Base-by-base conservation (phyloP, 2,329 filamentous ascomycete species). In the Ceratocystis papillata region DNA sequence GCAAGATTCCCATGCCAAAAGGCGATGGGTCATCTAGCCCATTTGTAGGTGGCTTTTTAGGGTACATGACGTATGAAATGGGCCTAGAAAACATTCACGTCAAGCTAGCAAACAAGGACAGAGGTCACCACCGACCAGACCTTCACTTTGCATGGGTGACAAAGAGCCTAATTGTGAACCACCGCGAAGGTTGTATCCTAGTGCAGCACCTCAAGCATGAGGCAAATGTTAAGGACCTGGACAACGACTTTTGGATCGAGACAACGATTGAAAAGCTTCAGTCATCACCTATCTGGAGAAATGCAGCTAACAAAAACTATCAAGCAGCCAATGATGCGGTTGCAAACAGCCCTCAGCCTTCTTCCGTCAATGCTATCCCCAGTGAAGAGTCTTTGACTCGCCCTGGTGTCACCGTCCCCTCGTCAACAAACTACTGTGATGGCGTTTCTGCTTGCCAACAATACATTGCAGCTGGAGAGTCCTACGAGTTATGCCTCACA, bases 401-500 rank as follows among this genome's bases (percentile, higher is more conserved):
- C 15, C 63, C 50, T 12, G 41, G 50, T 10, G 48, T 81, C 46
- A 70, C 70, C 12, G 74, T 76, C 0, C 81, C 81, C 0, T 73
- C 76, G 17, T 73, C 76, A 17, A 70, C 76, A 15, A 75, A 76
- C 20, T 95, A 94, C 72, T 84, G 86, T 70, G 74, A 77, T 2
- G 84, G 87, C 70, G 86, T 94, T n/a, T 76, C 78, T 25, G 74
- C 77, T 46, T 94, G 89, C 71, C 87, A 93, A 71, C 80, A 83
- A 3, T 81, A 83, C 69, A 88, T 96, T 69, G 82, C 85, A 2
- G 85, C 87, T 0, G 90, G 90, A 15, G 85, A 92, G 69, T 91
- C 89, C 0, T 96, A 96, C 74, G 90, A 96, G 73, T 80, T 96
- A 5, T 95, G 90, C 70, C 81, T 95, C 6, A 95, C 90, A 0